Base-by-base conservation (phyloP, 371 early-diverging fungal genomes). In the Actinomortierella ambigua region DNA sequence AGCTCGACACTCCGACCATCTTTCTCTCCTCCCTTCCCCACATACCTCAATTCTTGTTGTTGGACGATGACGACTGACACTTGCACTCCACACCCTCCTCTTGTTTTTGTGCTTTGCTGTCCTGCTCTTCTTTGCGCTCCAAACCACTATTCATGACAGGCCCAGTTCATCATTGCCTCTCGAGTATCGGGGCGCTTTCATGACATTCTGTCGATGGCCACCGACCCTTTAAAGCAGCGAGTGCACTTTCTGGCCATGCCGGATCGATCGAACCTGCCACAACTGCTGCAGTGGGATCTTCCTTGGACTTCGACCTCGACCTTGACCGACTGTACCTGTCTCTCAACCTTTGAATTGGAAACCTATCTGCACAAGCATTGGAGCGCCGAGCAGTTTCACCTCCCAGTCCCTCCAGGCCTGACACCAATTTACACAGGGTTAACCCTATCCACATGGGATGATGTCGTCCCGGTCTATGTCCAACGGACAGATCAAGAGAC, bases 201-300 rank as follows among this genome's bases (percentile, higher is more conserved):
- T 14, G 57, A 65, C 29, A 55, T 70, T n/a, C 65, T 58, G 14
- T 53, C 58, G 14, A 53, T 55, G 22, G 70, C 70, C 11, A 65
- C 70, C 24, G 70, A 70, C 17, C 47, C 64, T 2, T 55, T 70
- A 41, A 60, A 55, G 57, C 70, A 70, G 22, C 61, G 70, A 40
- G 58, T 70, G 39, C 70, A 70, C 20, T 70, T 70, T 24, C 23
- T 70, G 27, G 52, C 62, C 20, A 61, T 51, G 26, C 58, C 70
- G 8, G 70, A 70, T 11, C 58, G 65, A 1, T 70, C 70, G 22
- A 70, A 70, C 24, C 57, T 70, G 13, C 24, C 53, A 15, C 61
- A 70, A 0, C 61, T 70, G 42, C 58, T 56, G 18, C 50, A 61
- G 40, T 70, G 70, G 70, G 70, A 65, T 15, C 17, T 15, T 22